These are phyloP conservation scores for Allium fistulosum DNA, from an alignment of 106 monocot species.

Conservation along the genomic window DNA sequence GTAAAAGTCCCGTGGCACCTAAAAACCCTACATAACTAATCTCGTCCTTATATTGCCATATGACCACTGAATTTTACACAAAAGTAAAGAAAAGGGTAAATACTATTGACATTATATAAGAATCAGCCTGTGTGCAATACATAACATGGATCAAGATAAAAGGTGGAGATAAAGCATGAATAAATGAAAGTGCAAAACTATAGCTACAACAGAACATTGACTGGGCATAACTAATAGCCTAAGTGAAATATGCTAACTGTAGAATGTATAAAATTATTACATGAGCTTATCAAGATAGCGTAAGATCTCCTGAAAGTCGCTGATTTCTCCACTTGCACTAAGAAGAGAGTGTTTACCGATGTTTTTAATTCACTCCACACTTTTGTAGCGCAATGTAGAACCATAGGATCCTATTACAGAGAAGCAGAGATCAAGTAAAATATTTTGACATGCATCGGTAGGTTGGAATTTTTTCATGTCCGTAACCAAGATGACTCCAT, in stretches of 20 bases:
- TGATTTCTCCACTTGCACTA: constrained; percentile 86
- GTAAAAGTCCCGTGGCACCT: too few relatives aligned
- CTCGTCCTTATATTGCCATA: too few relatives aligned
- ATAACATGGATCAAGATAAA: too few relatives aligned
- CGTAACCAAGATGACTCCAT: constrained; percentile 82
- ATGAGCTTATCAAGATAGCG: constrained; percentile 73
- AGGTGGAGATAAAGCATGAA: too few relatives aligned
- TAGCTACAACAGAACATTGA: too few relatives aligned
- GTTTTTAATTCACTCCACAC: constrained; percentile 61
- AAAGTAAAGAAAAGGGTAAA: too few relatives aligned
- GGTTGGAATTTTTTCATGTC: constrained; percentile 54
- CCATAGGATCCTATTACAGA: constrained; percentile 66
- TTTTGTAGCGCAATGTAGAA: constrained; percentile 83
- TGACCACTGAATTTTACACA: too few relatives aligned
- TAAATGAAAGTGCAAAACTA: too few relatives aligned
- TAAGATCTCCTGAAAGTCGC: constrained; percentile 87
- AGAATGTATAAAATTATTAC: constrained; percentile 22
- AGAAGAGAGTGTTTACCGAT: constrained; percentile 80
- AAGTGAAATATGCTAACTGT: not conserved
- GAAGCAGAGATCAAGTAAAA: not conserved
- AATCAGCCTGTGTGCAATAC: too few relatives aligned
- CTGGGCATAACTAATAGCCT: too few relatives aligned
- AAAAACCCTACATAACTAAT: too few relatives aligned
- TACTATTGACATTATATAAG: too few relatives aligned
- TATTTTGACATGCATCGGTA: not conserved